Evolutionary conservation across 2,329 filamentous ascomycete species (phyloP).

Genomic region (Zopfia rhizophila): DNA sequence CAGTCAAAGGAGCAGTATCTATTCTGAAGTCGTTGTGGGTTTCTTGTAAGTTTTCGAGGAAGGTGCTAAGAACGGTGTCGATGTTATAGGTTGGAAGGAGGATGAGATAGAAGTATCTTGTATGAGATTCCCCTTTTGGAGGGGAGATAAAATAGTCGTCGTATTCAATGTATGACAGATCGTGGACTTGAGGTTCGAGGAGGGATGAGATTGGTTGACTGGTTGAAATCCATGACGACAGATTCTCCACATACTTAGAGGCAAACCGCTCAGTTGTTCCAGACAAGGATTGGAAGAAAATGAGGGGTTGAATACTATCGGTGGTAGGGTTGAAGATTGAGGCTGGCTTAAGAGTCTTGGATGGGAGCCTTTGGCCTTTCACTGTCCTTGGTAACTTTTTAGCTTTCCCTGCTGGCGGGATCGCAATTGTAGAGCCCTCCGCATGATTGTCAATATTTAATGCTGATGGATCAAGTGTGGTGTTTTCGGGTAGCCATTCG

Average conservation of each 20-base stretch:
- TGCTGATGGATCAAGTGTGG: constrained; percentile 29
- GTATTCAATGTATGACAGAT: constrained; percentile 87
- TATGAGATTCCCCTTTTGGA: constrained; percentile 67
- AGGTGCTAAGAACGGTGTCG: constrained; percentile 87
- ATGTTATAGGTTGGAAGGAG: constrained; percentile 94
- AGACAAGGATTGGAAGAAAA: constrained; percentile 92
- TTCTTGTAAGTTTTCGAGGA: constrained; percentile 87
- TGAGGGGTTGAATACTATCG: constrained; percentile 72
- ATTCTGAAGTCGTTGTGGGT: constrained; percentile 98
- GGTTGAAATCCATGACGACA: constrained; percentile 58
- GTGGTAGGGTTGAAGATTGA: constrained; percentile 38
- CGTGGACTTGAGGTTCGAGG: constrained; percentile 72
- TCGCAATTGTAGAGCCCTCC: constrained; percentile 35
- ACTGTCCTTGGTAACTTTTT: constrained; percentile 52
- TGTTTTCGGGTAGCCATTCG: constrained; percentile 49
- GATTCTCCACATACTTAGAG: constrained; percentile 67
- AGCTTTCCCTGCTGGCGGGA: constrained; percentile 30
- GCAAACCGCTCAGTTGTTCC: constrained; percentile 82
- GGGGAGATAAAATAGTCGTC: constrained; percentile 90
- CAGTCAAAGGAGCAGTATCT: constrained; percentile 83
- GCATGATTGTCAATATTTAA: constrained; percentile 43
- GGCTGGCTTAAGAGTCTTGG: constrained; percentile 33
- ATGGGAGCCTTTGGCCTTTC: constrained; percentile 41
- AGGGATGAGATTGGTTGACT: constrained; percentile 51
- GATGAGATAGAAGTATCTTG: constrained; percentile 82